phyloP scores from a whole-genome alignment of 495 filamentous ascomycete genomes.

The Endocarpon pusillum region DNA sequence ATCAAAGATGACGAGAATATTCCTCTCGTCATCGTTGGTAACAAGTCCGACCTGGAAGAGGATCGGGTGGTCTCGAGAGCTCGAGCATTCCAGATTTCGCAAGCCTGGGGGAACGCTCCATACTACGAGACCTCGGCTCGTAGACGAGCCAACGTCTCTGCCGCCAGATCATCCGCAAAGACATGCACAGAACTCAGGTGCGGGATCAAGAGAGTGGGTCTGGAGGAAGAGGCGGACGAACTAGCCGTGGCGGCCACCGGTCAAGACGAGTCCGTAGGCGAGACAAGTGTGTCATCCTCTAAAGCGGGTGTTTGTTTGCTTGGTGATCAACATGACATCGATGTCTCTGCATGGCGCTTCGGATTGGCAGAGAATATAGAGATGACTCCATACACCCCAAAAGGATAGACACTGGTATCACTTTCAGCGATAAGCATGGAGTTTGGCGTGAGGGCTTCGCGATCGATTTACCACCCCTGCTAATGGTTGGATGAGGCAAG shows the following conservation, averaged over 20 bases:
- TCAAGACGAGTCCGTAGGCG: conserved; percentile 16
- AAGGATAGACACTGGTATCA: too few species aligned
- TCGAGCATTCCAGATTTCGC: conserved; percentile 70
- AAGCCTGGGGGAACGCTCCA: conserved; percentile 76
- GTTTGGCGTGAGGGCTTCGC: too few species aligned
- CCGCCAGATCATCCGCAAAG: conserved; percentile 72
- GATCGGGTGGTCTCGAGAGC: conserved; percentile 69
- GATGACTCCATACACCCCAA: too few species aligned
- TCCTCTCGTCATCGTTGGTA: conserved; percentile 91
- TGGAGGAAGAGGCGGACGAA: conserved; percentile 22
- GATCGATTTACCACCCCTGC: too few species aligned
- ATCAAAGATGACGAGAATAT: conserved; percentile 90
- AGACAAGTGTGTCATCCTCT: conserved; percentile 28
- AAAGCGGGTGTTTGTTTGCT: too few species aligned
- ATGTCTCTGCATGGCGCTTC: too few species aligned
- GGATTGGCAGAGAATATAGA: too few species aligned
- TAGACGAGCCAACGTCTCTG: conserved; percentile 80
- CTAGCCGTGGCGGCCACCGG: conserved; percentile 17
- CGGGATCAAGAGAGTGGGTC: conserved; percentile 22
- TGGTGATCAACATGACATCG: too few species aligned
- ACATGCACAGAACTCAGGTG: conserved; percentile 30
- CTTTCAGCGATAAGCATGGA: too few species aligned
- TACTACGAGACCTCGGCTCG: conserved; percentile 92
- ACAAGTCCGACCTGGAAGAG: conserved; percentile 92
- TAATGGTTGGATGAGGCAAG: too few species aligned